Percentiles rank a stretch among this genome's conserved stretches.
phyloP scores from a whole-genome alignment of 768 basidiomycete species.

The Mycena leptocephala region DNA sequence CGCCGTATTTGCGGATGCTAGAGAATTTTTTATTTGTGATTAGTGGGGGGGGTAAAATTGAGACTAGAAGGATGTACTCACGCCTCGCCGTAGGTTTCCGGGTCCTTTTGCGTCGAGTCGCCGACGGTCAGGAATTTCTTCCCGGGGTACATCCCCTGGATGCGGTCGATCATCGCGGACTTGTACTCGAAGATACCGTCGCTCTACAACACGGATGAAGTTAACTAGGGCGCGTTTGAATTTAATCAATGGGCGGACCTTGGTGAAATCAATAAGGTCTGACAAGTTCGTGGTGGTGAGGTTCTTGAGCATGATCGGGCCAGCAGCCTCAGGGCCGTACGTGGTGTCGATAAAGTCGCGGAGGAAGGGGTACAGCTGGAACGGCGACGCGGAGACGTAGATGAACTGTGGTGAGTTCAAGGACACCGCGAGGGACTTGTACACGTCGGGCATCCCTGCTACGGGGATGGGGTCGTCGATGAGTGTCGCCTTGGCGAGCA shows the following conservation, averaged over 20 bases:
- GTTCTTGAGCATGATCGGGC: slow-evolving; percentile 58
- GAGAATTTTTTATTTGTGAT: not conserved
- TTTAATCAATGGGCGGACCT: not conserved
- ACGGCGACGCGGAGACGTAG: slow-evolving; percentile 62
- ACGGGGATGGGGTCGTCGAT: slow-evolving; percentile 58
- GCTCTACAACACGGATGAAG: not conserved
- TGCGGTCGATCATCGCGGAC: slow-evolving; percentile 53
- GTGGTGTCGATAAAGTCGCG: slow-evolving; percentile 55
- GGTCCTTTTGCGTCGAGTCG: slow-evolving; percentile 64
- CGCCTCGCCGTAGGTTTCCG: slow-evolving; percentile 62
- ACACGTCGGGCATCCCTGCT: slow-evolving; percentile 65
- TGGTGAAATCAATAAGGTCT: slow-evolving; percentile 46
- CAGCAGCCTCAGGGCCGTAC: slow-evolving; percentile 52
- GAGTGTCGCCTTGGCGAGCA: slow-evolving; percentile 55
- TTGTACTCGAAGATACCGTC: slow-evolving; percentile 54
- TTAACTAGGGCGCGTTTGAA: not conserved
- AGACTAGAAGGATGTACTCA: slow-evolving; percentile 39
- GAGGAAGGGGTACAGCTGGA: slow-evolving; percentile 64
- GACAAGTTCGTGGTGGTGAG: slow-evolving; percentile 53
- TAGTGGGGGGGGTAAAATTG: not conserved
- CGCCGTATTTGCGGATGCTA: slow-evolving; percentile 55
- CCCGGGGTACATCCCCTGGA: slow-evolving; percentile 59
- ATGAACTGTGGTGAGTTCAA: slow-evolving; percentile 59
- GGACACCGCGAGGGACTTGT: slow-evolving; percentile 52
- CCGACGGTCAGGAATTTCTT: slow-evolving; percentile 61